These are phyloP conservation scores for Diaporthe ampelina DNA, from an alignment of 2,329 filamentous ascomycete species.

Conservation along the genomic window DNA sequence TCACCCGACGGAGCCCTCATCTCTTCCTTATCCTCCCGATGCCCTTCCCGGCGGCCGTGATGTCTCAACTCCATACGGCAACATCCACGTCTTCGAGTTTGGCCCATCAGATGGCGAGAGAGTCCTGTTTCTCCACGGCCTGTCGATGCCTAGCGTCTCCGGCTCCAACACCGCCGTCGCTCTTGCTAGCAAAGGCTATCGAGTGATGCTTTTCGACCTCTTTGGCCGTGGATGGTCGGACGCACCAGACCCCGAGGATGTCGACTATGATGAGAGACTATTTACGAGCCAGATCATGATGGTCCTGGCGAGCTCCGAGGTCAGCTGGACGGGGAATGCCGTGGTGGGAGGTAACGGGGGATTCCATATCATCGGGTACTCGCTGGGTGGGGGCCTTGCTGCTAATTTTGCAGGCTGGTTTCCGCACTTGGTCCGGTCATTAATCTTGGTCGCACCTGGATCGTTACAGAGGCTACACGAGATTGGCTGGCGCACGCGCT, in stretches of 20 bases:
- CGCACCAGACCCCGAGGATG: slow-evolving; percentile 72
- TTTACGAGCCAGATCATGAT: slow-evolving; percentile 81
- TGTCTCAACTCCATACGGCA: slow-evolving; percentile 81
- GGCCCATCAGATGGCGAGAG: slow-evolving; percentile 81
- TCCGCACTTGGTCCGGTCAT: slow-evolving; percentile 75
- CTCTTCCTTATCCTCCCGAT: slow-evolving; percentile 71
- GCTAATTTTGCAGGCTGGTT: slow-evolving; percentile 81
- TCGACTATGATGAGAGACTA: slow-evolving; percentile 80
- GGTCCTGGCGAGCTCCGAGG: slow-evolving; percentile 76
- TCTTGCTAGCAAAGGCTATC: slow-evolving; percentile 75
- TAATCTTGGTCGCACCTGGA: slow-evolving; percentile 84
- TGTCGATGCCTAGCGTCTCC: slow-evolving; percentile 84
- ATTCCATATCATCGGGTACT: slow-evolving; percentile 83
- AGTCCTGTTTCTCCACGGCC: slow-evolving; percentile 85
- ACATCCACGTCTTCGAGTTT: slow-evolving; percentile 85
- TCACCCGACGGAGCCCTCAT: slow-evolving; percentile 9
- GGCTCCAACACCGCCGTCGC: slow-evolving; percentile 76
- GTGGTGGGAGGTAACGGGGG: slow-evolving; percentile 47
- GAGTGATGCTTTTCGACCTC: slow-evolving; percentile 85
- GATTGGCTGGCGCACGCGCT: slow-evolving; percentile 62
- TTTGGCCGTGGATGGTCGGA: slow-evolving; percentile 79
- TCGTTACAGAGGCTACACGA: slow-evolving; percentile 70
- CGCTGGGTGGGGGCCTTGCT: slow-evolving; percentile 83
- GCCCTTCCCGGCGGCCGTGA: slow-evolving; percentile 80
- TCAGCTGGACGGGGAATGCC: slow-evolving; percentile 73